phyloP scores from a whole-genome alignment of 2,329 filamentous ascomycete genomes.

The Gnomoniopsis smithogilvyi region DNA sequence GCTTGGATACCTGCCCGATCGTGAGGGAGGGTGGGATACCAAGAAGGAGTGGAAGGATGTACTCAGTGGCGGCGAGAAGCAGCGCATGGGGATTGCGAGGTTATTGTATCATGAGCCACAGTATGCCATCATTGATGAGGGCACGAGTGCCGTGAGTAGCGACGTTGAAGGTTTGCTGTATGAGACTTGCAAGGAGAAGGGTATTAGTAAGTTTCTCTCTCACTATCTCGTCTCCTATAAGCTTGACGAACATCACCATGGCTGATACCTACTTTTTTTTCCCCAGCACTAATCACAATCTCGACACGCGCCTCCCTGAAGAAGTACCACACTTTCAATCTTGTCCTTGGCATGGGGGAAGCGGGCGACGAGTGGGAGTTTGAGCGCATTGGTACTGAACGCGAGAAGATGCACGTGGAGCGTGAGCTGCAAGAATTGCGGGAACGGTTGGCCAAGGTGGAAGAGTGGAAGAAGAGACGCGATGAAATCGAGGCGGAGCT shows the following conservation, averaged over 20 bases:
- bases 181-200: conserved; percentile 86
- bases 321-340: conserved; percentile 91
- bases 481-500: conserved; percentile 83
- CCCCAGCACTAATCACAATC: conserved; percentile 81
- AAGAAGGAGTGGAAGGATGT: conserved; percentile 99
- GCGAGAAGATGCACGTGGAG: conserved; percentile 90
- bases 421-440: conserved; percentile 83
- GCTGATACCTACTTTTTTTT: too few species aligned
- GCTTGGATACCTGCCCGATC: conserved; percentile 83
- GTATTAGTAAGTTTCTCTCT: conserved; percentile 80
- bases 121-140: conserved; percentile 94
- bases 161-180: conserved; percentile 95
- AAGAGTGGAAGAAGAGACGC: conserved; percentile 75
- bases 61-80: conserved; percentile 95
- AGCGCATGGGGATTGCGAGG: conserved; percentile 86
- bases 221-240: too few species aligned
- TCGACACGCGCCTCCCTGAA: conserved; percentile 92
- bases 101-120: conserved; percentile 91
- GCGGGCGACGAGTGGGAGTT: conserved; percentile 87
- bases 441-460: conserved; percentile 76
- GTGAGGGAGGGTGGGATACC: conserved; percentile 95
- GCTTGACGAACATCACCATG: too few species aligned
- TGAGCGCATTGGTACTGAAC: conserved; percentile 87
- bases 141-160: conserved; percentile 87
- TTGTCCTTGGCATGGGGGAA: conserved; percentile 78